phyloP scores from a whole-genome alignment of 2,329 filamentous ascomycete species.

The Fusarium liriodendri region DNA sequence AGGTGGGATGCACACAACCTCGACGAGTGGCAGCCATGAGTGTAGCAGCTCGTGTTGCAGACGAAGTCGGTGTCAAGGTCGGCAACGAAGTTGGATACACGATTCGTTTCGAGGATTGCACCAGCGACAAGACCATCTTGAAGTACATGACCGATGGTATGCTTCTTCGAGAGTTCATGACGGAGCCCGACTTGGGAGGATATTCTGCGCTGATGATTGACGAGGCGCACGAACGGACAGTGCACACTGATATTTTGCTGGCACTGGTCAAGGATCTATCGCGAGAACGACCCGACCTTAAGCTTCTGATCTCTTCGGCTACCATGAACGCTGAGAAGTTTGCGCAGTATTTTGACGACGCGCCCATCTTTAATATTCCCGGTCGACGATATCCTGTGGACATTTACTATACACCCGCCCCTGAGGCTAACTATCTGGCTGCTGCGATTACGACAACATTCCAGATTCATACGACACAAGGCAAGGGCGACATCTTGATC shows the following conservation, averaged over 20 bases:
- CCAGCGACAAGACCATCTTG: slow-evolving; percentile 88
- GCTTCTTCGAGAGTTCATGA: slow-evolving; percentile 89
- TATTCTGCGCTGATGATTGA: slow-evolving; percentile 97
- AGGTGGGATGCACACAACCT: slow-evolving; percentile 93
- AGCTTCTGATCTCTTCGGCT: slow-evolving; percentile 91
- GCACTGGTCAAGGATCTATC: slow-evolving; percentile 91
- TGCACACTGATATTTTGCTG: slow-evolving; percentile 90
- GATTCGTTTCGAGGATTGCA: slow-evolving; percentile 94
- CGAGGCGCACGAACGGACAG: slow-evolving; percentile 93
- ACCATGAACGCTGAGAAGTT: slow-evolving; percentile 97
- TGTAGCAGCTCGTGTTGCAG: slow-evolving; percentile 93
- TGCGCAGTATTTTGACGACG: slow-evolving; percentile 89
- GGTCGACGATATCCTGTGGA: slow-evolving; percentile 90
- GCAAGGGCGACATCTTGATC: slow-evolving; percentile 88
- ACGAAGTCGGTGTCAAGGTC: slow-evolving; percentile 90
- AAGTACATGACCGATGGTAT: slow-evolving; percentile 99
- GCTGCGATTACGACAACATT: slow-evolving; percentile 94
- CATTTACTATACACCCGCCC: slow-evolving; percentile 89
- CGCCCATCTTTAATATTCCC: slow-evolving; percentile 94
- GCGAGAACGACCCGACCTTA: slow-evolving; percentile 84
- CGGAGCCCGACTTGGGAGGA: slow-evolving; percentile 82
- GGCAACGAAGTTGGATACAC: slow-evolving; percentile 94
- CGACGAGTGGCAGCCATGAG: slow-evolving; percentile 97
- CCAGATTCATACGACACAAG: slow-evolving; percentile 91
- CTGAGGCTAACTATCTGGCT: slow-evolving; percentile 92